Evolutionary conservation across 1,284 basidiomycete genomes (phyloP), one percentile per base, ranked within the genome.

Genomic region (Porodaedalea pini): DNA sequence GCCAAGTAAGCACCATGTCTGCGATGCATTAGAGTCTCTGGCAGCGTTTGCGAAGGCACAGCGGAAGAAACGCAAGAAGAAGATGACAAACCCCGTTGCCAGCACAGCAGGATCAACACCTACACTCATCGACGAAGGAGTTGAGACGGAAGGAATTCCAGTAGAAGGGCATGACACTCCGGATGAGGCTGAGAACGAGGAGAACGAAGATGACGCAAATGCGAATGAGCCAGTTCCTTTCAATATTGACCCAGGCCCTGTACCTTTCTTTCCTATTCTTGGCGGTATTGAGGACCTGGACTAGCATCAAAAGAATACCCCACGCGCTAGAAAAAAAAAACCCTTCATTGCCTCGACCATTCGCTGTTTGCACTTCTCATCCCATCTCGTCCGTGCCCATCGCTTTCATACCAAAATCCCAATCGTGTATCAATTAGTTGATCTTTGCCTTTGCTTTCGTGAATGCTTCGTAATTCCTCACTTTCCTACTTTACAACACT

Each of bases 41-140:
- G 69, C 71, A 5, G 63, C 70, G 0, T 86, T 85, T 64, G 76
- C 75, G 48, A 78, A 79, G 62, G 59, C 67, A 2, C 82, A 86
- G 62, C 68, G 74, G 27, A 74, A 41, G 4, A 41, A 41, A n/a
- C 11, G 36, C 11, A 37, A 41, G 17, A 41, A 21, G n/a, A 15
- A 8, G 40, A 19, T 17, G 40, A 3, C n/a, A 5, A n/a, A n/a
- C n/a, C n/a, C n/a, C n/a, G 17, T 41, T 37, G 36, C 36, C 36
- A 37, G n/a, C n/a, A n/a, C n/a, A n/a, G n/a, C n/a, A n/a, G n/a
- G n/a, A n/a, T n/a, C n/a, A n/a, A n/a, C n/a, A n/a, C n/a, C n/a
- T n/a, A n/a, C n/a, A n/a, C n/a, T n/a, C n/a, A n/a, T 15, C 15
- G 34, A 36, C 34, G 34, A 10, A 8, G 34, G 34, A 2, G 8